Evolutionary conservation across 1,139 yeast genomes (phyloP), one percentile per base, ranked within the genome.

Genomic region (Kodamaea suecica): DNA sequence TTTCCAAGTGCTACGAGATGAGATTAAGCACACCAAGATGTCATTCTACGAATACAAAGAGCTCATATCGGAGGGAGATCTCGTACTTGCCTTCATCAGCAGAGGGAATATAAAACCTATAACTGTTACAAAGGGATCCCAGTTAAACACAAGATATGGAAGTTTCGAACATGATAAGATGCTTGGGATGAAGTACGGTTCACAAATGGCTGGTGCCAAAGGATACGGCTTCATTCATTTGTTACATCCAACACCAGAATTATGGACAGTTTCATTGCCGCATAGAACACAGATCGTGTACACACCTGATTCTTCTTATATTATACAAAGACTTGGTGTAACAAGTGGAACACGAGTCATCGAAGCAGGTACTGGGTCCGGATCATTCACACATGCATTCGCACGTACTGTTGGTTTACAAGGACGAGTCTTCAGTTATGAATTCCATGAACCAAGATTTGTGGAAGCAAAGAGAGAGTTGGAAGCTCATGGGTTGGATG

Each of bases 361-460:
- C 35, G 99, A 94, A 59, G 96, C 97, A 0, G 99, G 99, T 26
- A 94, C 99, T 1, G 99, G 98, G 1, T 85, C 95, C 4, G 99
- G 95, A 0, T 87, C 96, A 2, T 86, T 94, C 53, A 84, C 97
- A 4, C 99, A 94, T 61, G 83, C 96, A 0, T 78, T 92, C 59
- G 84, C 95, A 2, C 73, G 99, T 50, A 78, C 92, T 0, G 81
- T 84, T 2, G 80, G 80, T 1, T 40, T 43, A 3, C 56, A 55
- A 1, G 96, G 96, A 0, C 68, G 68, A 26, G 66, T 94, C 2
- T 90, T 75, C 63, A 81, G 95, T 3, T 94, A 76, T 57, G 99
- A 94, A 59, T 94, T 90, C 60, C 98, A 94, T 54, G 84, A 82
- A 50, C 83, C 84, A 9, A 72, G 99, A 43, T 90, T 67, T 50